Percentiles rank a stretch among this genome's conserved stretches.
Evolutionary conservation across 2,329 filamentous ascomycete species (phyloP).

Genomic region (Aspergillus puulaauensis): DNA sequence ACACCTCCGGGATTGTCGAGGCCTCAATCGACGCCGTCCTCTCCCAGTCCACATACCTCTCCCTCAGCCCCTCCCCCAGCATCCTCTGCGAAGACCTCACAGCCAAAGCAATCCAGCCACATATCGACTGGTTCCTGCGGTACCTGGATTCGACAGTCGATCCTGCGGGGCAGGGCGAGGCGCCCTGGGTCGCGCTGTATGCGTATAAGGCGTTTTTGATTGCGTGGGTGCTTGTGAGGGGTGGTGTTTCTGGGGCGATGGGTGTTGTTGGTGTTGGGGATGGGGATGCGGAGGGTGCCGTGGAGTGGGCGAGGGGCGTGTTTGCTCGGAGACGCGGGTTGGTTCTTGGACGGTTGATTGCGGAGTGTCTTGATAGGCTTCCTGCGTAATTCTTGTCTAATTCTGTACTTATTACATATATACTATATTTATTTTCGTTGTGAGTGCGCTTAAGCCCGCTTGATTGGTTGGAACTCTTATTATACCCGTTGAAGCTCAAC

Average conservation of each 20-base stretch:
- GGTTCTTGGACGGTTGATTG: slow-evolving; percentile 33
- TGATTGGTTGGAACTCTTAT: no score
- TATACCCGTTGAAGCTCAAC: no score
- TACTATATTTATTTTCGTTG: no score
- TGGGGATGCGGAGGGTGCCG: slow-evolving; percentile 26
- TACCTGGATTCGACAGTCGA: slow-evolving; percentile 31
- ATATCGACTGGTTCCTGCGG: slow-evolving; percentile 41
- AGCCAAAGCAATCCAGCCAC: slow-evolving; percentile 32
- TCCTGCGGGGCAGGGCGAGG: slow-evolving; percentile 25
- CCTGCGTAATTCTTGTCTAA: no score
- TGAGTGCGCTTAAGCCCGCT: no score
- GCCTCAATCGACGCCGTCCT: slow-evolving; percentile 38
- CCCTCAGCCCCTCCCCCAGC: slow-evolving; percentile 30
- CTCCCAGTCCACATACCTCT: slow-evolving; percentile 26
- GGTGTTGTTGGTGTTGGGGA: slow-evolving; percentile 30
- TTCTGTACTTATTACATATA: no score
- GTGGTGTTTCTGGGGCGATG: slow-evolving; percentile 34
- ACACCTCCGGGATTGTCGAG: slow-evolving; percentile 41
- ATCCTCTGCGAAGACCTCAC: slow-evolving; percentile 33
- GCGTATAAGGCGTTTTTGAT: slow-evolving; percentile 45
- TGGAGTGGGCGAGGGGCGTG: slow-evolving; percentile 32
- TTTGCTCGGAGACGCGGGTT: slow-evolving; percentile 31
- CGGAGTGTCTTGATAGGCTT: slow-evolving; percentile 26
- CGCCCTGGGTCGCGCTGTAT: slow-evolving; percentile 42
- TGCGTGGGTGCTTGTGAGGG: slow-evolving; percentile 40